These are phyloP conservation scores for Hyphodiscus sp. DNA, from an alignment of 2,329 filamentous ascomycete species.

Conservation along the genomic window DNA sequence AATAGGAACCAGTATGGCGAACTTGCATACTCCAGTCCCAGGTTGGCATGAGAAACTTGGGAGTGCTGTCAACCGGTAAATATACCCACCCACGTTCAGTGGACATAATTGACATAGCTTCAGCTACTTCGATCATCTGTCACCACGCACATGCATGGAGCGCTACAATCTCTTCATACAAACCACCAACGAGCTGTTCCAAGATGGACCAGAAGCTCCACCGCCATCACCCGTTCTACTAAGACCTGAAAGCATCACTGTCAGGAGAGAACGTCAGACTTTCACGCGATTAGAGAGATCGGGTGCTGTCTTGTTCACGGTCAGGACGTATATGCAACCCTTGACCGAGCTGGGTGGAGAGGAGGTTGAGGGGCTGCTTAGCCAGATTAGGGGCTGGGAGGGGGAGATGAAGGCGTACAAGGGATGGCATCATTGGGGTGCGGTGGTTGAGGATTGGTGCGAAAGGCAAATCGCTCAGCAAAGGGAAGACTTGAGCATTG, in stretches of 20 bases:
- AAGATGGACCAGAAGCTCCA: slow-evolving; percentile 36
- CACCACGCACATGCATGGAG: slow-evolving; percentile 39
- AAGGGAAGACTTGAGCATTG: neutral
- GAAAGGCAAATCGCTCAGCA: neutral
- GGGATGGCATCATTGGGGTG: slow-evolving; percentile 36
- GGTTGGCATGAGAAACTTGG: slow-evolving; percentile 42
- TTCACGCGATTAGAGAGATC: slow-evolving; percentile 40
- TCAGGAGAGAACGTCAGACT: slow-evolving; percentile 43
- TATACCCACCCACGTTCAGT: slow-evolving; percentile 1
- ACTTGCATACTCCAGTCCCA: slow-evolving; percentile 40
- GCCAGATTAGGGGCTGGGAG: slow-evolving; percentile 39
- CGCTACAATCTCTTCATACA: slow-evolving; percentile 45
- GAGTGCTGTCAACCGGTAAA: slow-evolving; percentile 36
- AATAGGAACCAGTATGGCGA: slow-evolving; percentile 42
- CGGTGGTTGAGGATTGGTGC: slow-evolving; percentile 13
- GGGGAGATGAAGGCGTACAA: slow-evolving; percentile 39
- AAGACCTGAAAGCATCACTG: slow-evolving; percentile 33
- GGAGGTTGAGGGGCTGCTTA: slow-evolving; percentile 36
- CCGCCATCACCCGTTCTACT: slow-evolving; percentile 24
- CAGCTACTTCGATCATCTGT: slow-evolving; percentile 39
- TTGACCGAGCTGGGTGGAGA: slow-evolving; percentile 35
- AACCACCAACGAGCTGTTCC: slow-evolving; percentile 38
- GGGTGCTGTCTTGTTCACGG: slow-evolving; percentile 41
- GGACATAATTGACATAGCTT: neutral
- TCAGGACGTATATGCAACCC: slow-evolving; percentile 39